Base-by-base conservation (phyloP, 192 early-diverging fungal species). In the Pilobolus umbonatus region DNA sequence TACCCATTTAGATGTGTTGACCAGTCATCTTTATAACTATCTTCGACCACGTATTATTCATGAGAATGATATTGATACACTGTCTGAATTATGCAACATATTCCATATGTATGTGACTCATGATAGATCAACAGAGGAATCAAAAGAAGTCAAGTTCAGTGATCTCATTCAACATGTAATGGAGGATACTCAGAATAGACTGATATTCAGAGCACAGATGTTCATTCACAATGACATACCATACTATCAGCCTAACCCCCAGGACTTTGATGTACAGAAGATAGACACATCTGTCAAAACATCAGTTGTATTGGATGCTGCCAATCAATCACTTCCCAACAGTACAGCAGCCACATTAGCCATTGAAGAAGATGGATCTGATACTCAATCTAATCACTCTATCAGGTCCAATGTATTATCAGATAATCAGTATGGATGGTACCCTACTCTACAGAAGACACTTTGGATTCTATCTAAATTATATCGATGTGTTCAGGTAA, bases 11-110 rank as follows among this genome's bases (percentile, higher is more conserved):
- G 93, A 98, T 49, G 59, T 76, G 0, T 65, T 91, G 5, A 83
- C 85, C 48, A 78, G 80, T 36, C 74, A 85, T 54, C 75, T 98
- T 14, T 89, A 94, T 60, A 88, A 95, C 52, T 82, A 87, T 28
- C 75, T 96, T 21, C 84, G 96, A 4, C 93, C 94, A 25, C 72
- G 88, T 9, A 91, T 98, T 43, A 88, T 97, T 55, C 87, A 90
- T 58, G 92, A 96, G 61, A 73, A 79, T 15, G 75, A 83, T 29
- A 93, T 96, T 15, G 85, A 86, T 29, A 79, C 80, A 17, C 77
- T 98, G 8, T 90, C 94, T 0, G 91, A 87, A 25, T 69, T 98
- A 4, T 94, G 90, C 53, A 75, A 81, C 15, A 75, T 88, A 29
- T 79, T 94, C 45, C 69, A 81, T 24, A 70, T 85, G 19, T 79